Evolutionary conservation across 2,329 filamentous ascomycete species (phyloP), one percentile per base, ranked within the genome.

Genomic region (Penicillium palitans): DNA sequence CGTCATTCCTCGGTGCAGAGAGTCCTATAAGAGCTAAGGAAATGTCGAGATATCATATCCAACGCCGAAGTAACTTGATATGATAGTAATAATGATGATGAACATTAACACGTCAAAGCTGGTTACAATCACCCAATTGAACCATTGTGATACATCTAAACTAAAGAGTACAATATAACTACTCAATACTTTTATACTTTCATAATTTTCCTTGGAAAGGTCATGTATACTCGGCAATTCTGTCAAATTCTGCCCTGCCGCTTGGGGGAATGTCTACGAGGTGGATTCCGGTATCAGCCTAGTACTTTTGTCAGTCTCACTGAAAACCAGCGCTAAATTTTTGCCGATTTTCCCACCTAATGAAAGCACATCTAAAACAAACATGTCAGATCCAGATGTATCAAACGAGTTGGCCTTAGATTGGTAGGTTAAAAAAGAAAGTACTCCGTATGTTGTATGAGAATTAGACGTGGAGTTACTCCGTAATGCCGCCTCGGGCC

Each of bases 261-360:
- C n/a, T 31, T 53, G 15, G 40, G 49, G 49, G 27, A 40, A 57
- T 21, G 10, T 53, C 13, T 7, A 42, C 33, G 29, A 51, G 27
- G 27, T 13, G 29, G 17, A 33, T n/a, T 39, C 35, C 35, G 25
- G 17, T n/a, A 45, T 42, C 25, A 39, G 27, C 8, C 12, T 40
- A 47, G 50, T 57, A 57, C 49, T 45, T 52, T 57, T 52, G 55
- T 25, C n/a, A 41, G 47, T 31, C 47, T 44, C 41, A 25, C 21
- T 24, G 24, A 17, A 45, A 37, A 52, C n/a, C 54, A 8, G 40
- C 19, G n/a, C 24, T 35, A 42, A 9, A n/a, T 10, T 27, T 19
- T 17, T 17, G 3, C 19, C 19, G 24, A 6, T 41, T 21, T 19
- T 27, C 5, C 37, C 37, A 15, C 4, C 13, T 7, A 8, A 41